phyloP scores from a whole-genome alignment of 2,329 filamentous ascomycete species.

The Apiospora arundinis region DNA sequence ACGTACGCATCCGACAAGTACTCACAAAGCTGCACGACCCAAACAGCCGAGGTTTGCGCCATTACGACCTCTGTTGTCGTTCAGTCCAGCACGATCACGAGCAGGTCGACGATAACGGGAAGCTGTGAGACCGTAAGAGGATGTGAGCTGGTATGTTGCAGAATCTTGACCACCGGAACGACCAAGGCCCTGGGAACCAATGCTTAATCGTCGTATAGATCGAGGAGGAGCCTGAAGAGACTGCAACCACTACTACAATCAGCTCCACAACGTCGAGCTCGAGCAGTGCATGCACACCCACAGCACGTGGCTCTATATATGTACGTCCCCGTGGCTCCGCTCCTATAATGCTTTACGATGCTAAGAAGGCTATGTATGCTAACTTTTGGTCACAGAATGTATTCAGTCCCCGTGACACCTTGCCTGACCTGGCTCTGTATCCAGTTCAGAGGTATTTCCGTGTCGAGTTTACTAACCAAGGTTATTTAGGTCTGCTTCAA shows the following conservation, averaged over 20 bases:
- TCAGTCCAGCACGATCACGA: neutral
- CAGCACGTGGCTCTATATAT: neutral
- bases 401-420: neutral
- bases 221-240: neutral
- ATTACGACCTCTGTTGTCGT: slow-evolving; percentile 23
- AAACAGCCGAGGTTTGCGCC: slow-evolving; percentile 25
- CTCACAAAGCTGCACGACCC: slow-evolving; percentile 21
- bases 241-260: neutral
- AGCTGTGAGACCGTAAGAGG: neutral
- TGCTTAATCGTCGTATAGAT: neutral
- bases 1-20: neutral
- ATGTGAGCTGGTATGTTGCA: neutral
- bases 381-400: neutral
- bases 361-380: neutral
- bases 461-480: neutral
- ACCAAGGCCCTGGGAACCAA: neutral
- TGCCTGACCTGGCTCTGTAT: too few species aligned
- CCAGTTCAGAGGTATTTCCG: neutral
- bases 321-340: neutral
- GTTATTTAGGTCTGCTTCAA: neutral
- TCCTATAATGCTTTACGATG: neutral
- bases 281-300: neutral
- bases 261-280: neutral
- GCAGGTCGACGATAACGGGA: slow-evolving; percentile 22
- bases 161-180: too few species aligned